A percentile compares a stretch with the other conserved stretches of the same genome.
phyloP scores from a whole-genome alignment of 768 basidiomycete genomes.

The Panus rudis region DNA sequence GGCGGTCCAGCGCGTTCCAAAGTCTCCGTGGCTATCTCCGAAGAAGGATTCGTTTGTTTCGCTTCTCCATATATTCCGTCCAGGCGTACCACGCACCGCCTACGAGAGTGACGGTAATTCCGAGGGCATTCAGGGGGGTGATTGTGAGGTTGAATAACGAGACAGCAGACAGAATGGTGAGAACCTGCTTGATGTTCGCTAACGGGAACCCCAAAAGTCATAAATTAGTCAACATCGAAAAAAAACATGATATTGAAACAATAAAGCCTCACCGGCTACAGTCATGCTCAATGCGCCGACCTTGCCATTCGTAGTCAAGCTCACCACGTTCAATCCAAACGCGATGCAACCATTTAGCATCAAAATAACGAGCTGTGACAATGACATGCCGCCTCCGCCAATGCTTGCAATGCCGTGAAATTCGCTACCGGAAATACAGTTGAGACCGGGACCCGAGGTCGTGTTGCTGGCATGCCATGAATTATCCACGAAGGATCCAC shows the following conservation, averaged over 20 bases:
- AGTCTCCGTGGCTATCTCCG: too few relatives aligned
- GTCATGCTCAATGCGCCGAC: constrained; percentile 88
- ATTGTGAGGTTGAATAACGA: constrained; percentile 78
- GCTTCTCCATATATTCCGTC: constrained; percentile 41
- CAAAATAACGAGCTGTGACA: constrained; percentile 37
- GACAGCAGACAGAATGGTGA: constrained; percentile 84
- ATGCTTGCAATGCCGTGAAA: background rate
- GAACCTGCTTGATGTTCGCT: constrained; percentile 91
- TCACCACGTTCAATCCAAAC: constrained; percentile 88
- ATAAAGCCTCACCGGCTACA: constrained; percentile 59
- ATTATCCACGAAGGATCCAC: background rate
- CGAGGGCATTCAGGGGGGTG: constrained; percentile 70
- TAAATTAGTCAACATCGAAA: background rate
- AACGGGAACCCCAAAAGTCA: background rate
- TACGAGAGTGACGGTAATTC: constrained; percentile 75
- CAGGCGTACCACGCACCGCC: constrained; percentile 82
- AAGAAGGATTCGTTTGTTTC: too few relatives aligned
- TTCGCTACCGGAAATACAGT: background rate
- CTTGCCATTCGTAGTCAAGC: constrained; percentile 92
- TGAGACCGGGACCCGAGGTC: background rate
- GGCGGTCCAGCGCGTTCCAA: too few relatives aligned
- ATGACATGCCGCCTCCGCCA: constrained; percentile 22
- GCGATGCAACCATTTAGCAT: constrained; percentile 80
- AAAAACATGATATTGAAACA: background rate
- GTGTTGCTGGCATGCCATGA: background rate